Evolutionary conservation across 2,329 filamentous ascomycete species (phyloP).

Genomic region (Epichloe gansuensis): DNA sequence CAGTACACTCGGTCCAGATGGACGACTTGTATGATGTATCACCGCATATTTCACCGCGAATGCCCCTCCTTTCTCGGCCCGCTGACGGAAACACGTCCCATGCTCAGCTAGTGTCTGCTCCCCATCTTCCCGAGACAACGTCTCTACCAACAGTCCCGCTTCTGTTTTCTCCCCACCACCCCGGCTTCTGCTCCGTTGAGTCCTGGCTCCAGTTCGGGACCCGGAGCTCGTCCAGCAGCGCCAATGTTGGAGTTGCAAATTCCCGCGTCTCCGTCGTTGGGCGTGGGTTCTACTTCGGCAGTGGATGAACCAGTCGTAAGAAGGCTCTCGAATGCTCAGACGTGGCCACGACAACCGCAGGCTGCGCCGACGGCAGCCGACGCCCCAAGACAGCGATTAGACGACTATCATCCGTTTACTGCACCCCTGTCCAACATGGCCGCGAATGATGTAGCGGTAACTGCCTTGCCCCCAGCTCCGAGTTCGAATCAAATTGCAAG

Average conservation of each 20-base stretch:
- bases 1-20: conserved; percentile 9
- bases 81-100: conserved; percentile 1
- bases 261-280: conserved; percentile 10
- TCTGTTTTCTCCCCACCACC: neutral
- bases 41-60: conserved; percentile 29
- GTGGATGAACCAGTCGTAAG: conserved; percentile 12
- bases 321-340: conserved; percentile 25
- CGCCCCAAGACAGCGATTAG: conserved; percentile 9
- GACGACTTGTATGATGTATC: conserved; percentile 36
- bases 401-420: conserved; percentile 28
- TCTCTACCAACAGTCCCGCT: neutral
- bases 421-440: conserved; percentile 23
- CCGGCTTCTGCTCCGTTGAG: neutral
- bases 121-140: conserved; percentile 9
- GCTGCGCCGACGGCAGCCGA: conserved; percentile 11
- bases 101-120: conserved; percentile 6
- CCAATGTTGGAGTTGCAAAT: conserved; percentile 18
- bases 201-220: neutral
- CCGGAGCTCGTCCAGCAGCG: conserved; percentile 1
- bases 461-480: conserved; percentile 25
- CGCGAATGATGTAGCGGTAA: conserved; percentile 20
- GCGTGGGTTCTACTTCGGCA: conserved; percentile 2
- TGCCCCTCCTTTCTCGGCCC: conserved; percentile 4
- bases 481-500: conserved; percentile 28
- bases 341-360: conserved; percentile 32